Base-by-base conservation (phyloP, 768 basidiomycete genomes). In the Rhizopogon vinicolor region DNA sequence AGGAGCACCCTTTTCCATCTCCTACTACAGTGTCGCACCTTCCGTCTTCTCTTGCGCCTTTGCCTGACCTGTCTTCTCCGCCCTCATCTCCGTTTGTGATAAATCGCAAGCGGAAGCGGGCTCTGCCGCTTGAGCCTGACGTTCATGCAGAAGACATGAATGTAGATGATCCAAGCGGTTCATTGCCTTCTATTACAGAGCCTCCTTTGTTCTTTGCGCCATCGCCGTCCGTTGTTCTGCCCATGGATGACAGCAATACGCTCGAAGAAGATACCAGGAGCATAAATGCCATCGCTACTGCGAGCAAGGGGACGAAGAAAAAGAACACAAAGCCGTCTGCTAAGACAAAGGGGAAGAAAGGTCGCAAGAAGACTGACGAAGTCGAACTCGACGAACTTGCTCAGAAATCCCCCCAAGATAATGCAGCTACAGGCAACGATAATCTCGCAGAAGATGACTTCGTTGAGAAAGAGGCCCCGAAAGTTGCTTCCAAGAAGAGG, bases 121-220 rank as follows among this genome's bases (percentile, higher is more conserved):
- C 42, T 1, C 57, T 44, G 5, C 55, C 55, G 8, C 54, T 22
- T 4, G 40, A 62, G 25, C 53, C 41, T 7, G 57, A 58, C 0
- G 50, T 58, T 25, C 60, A 62, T 1, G 62, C 57, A 14, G 59
- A 46, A 8, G 59, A 61, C 33, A 60, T 63, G 48, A 56, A 65
- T 46, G 19, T 55, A 22, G 54, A 55, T 19, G 35, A 25, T 12
- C 40, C 50, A 14, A 16, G 13, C 2, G 35, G 39, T 39, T 28
- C 33, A 7, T 54, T 60, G 22, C 44, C 51, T 2, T 39, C 56
- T 5, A 41, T 33, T 10, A 57, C 64, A 42, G 70, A 68, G 5
- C 79, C 79, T 33, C 71, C 74, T 3, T 75, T 75, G 16, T 80
- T 78, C 62, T 80, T 81, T 41, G 76, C 78, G 10, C 67, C 72